Base-by-base conservation (phyloP, 2,329 filamentous ascomycete species). In the Monosporascus sp. region DNA sequence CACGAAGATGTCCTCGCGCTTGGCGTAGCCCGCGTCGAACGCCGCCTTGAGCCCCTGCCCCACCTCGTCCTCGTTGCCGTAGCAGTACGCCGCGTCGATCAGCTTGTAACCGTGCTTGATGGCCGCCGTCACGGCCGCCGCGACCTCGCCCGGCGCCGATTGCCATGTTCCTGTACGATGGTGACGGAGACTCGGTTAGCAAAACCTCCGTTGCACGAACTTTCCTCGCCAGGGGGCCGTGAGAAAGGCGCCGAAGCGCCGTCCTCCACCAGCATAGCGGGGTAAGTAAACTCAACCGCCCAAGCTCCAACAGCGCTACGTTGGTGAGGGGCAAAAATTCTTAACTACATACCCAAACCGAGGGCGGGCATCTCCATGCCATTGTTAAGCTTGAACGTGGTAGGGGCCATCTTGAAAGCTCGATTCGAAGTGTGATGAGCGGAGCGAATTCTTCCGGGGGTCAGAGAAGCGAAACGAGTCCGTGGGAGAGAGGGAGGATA, bases 11-110 rank as follows among this genome's bases (percentile, higher is more conserved):
- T 95, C 88, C 68, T 88, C 82, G 56, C 90, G 82, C 78, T 86
- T 88, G 63, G 88, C 75, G 56, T 81, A 76, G 24, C 89, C 89
- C 5, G 82, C 74, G 26, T 75, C 77, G 64, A 93, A 84, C 31
- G 87, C 89, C 52, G 88, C 85, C 67, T 84, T 82, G 51, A 96
- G 79, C 9, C 88, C 91, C 66, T 85, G 75, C 58, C 91, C 91
- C 17, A 95, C 90, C 70, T 93, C 89, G 48, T 87, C 80, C 72
- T 96, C 91, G 70, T 95, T 92, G 61, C 78, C 85, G 71, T 91
- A 91, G 73, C 85, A 87, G 75, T 87, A 89, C 6, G 88, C 86
- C 60, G 84, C 81, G 72, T 91, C 88, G 62, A 91, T 78, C 58
- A 83, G 78, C 62, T 73, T 73, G 74, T 84, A 84, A 18, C 80